Conservation (phyloP, 306 rosid species). For the Vigna reflexopilosa region DNA sequence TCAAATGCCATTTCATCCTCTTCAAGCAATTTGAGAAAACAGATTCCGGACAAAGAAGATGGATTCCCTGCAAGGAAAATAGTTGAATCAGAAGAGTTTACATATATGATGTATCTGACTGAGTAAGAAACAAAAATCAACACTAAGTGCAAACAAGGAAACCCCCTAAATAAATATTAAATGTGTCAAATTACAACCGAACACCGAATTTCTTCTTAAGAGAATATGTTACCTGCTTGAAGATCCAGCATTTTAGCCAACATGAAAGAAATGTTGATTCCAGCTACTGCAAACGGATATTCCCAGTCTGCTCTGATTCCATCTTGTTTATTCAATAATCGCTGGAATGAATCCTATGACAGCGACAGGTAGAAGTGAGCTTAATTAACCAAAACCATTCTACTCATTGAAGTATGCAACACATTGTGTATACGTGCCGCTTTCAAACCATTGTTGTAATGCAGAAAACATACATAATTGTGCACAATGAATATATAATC, state of each 20-base stretch:
- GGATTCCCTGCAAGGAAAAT: constrained; percentile 65
- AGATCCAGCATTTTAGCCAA: constrained; percentile 87
- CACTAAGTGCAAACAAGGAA: neutral
- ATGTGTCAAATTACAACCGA: constrained; percentile 3
- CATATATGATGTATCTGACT: neutral
- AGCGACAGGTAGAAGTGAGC: constrained; percentile 40
- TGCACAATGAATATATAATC: constrained; percentile 1
- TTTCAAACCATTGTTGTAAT: neutral
- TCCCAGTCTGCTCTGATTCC: constrained; percentile 98
- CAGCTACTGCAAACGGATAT: constrained; percentile 97
- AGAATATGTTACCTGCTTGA: constrained; percentile 72
- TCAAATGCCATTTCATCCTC: constrained; percentile 94
- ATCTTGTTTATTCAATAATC: constrained; percentile 79
- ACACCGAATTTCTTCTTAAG: constrained; percentile 32
- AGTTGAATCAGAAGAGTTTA: constrained; percentile 20
- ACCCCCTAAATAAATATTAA: constrained; percentile 5
- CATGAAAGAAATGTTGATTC: constrained; percentile 91
- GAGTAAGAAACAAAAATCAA: neutral
- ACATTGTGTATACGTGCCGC: neutral
- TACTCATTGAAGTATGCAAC: neutral
- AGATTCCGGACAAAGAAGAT: constrained; percentile 65
- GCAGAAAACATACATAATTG: constrained; percentile 19
- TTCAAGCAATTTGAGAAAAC: constrained; percentile 68
- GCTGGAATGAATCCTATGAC: constrained; percentile 79
- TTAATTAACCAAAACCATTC: constrained; percentile 26